These are phyloP conservation scores for Coniophora puteana DNA, from an alignment of 1,284 basidiomycete genomes.

Conservation along the genomic window DNA sequence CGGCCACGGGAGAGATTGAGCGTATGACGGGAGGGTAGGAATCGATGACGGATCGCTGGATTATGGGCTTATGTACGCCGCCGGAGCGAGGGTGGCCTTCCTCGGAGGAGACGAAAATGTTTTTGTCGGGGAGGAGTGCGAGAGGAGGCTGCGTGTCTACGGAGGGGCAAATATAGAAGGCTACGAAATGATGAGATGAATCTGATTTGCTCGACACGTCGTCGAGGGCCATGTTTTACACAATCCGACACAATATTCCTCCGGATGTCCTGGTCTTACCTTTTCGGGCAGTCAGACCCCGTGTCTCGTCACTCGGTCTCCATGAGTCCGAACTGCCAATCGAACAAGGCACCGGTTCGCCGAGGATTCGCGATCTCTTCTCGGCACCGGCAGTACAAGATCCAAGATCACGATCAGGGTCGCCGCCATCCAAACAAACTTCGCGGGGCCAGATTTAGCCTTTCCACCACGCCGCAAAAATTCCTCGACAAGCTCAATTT, in stretches of 20 bases:
- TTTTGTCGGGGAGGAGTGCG: conserved; percentile 7
- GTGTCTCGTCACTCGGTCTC: conserved; percentile 18
- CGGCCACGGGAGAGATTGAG: conserved; percentile 11
- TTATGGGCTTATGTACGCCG: conserved; percentile 19
- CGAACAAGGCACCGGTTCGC: conserved; percentile 25
- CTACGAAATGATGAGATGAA: conserved; percentile 14
- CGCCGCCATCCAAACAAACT: conserved; percentile 7
- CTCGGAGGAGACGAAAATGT: conserved; percentile 7
- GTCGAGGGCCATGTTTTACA: conserved; percentile 26
- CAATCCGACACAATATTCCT: conserved; percentile 8
- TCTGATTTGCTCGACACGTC: conserved; percentile 25
- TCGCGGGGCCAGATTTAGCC: conserved; percentile 15
- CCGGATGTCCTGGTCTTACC: no score
- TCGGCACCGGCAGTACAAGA: conserved; percentile 36
- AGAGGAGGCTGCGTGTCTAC: conserved; percentile 25
- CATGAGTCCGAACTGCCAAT: conserved; percentile 31
- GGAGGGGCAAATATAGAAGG: conserved; percentile 26
- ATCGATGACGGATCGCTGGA: no score
- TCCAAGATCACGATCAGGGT: conserved; percentile 27
- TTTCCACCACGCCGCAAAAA: no score
- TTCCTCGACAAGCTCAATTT: no score
- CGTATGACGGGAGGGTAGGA: no score
- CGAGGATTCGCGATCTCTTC: conserved; percentile 26
- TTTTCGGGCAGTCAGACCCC: no score
- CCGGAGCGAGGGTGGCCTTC: conserved; percentile 6